Evolutionary conservation across 2,329 filamentous ascomycete species (phyloP), one percentile per base, ranked within the genome.

Genomic region (Mycosphaerella sp.): DNA sequence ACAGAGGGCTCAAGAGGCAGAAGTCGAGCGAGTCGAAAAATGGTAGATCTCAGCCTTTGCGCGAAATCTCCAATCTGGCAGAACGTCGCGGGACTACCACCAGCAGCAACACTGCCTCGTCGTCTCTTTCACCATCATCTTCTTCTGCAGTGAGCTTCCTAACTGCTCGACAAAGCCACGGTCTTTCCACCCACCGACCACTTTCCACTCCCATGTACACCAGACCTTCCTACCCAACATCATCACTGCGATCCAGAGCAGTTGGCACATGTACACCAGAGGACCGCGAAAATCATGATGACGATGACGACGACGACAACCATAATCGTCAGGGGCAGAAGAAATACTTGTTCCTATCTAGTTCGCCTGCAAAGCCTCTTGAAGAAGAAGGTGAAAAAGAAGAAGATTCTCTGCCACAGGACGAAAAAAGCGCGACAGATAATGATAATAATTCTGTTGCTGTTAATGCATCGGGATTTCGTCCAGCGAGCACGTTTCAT

Each of bases 301-400:
- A 50, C 6, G 12, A 29, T 6, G 17, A 38, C 29, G 29, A 10
- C 43, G 12, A 29, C 10, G 17, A 38, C 29, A 14, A 10, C 43
- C 12, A 67, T 2, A 69, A 67, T 29, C 26, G 26, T 29, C 26
- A 68, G 51, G 67, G 69, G 4, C 26, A 68, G 51, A 66, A 69
- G 4, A 69, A 67, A 53, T 86, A 87, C 60, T 66, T 72, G 1
- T 69, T 76, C 12, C 62, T 74, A 3, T 74, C 72, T 2, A 76
- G 72, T 56, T 74, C 73, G 10, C 74, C 74, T 0, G 61, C 64
- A 0, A 68, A 48, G 12, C 46, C 47, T 7, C 54, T 67, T 0
- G 68, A 72, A 21, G 45, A 54, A 3, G 55, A n/a, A 39, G 32
- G 72, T 17, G 45, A 54, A 3, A 54, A 73, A 21, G 45, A 54